A percentile compares a stretch with the other conserved stretches of the same genome.
Evolutionary conservation across 1,284 basidiomycete genomes (phyloP).

Genomic region (Boletellus deceptivus): DNA sequence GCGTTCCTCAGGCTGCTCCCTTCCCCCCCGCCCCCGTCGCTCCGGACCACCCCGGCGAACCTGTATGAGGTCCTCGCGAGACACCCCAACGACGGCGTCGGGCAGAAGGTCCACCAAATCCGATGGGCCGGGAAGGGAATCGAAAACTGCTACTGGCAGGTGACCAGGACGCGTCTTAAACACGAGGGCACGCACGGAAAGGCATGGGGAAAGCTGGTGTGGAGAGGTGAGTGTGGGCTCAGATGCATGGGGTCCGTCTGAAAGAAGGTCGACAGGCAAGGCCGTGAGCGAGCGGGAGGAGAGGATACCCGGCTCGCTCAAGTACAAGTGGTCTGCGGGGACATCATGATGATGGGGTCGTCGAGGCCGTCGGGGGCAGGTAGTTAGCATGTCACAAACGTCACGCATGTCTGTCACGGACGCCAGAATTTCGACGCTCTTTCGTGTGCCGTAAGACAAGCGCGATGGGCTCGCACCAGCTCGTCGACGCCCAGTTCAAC

Average conservation of each 20-base stretch:
- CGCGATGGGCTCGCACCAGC: constrained; percentile 55
- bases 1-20: constrained; percentile 57
- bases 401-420: constrained; percentile 19
- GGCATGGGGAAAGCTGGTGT: constrained; percentile 73
- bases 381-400: background rate
- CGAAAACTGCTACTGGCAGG: constrained; percentile 64
- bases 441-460: background rate
- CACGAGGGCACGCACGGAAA: constrained; percentile 70
- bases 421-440: background rate
- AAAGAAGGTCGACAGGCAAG: constrained; percentile 32
- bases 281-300: constrained; percentile 34
- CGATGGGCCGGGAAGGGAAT: constrained; percentile 74
- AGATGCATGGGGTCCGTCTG: background rate
- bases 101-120: constrained; percentile 63
- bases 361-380: no score
- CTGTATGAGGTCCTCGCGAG: constrained; percentile 71
- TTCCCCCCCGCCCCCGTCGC: constrained; percentile 51
- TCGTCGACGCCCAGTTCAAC: constrained; percentile 84
- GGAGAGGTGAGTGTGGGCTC: constrained; percentile 59
- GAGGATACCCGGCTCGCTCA: constrained; percentile 38
- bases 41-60: constrained; percentile 53
- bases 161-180: constrained; percentile 68
- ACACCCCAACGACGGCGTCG: constrained; percentile 63
- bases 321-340: constrained; percentile 39
- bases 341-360: constrained; percentile 22